Percentiles rank a stretch among this genome's conserved stretches.
Evolutionary conservation across 2,329 filamentous ascomycete genomes (phyloP).

Genomic region (Colletotrichum tropicicola): DNA sequence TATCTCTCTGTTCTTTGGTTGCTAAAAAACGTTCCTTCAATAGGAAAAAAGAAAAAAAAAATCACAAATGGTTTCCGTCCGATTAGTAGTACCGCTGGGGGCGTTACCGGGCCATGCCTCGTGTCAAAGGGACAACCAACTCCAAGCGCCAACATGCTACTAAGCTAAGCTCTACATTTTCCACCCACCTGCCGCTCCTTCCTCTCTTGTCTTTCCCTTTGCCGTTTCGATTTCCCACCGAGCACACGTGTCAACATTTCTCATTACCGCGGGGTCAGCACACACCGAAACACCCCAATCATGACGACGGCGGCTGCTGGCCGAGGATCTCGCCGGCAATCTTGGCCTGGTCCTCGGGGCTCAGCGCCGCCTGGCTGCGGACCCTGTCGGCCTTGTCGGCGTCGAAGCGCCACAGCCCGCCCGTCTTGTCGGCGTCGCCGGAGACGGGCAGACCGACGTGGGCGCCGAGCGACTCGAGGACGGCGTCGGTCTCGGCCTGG

Average conservation of each 20-base stretch:
- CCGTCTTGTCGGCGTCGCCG: conserved; percentile 68
- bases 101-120: too few relatives aligned
- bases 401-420: conserved; percentile 68
- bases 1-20: too few relatives aligned
- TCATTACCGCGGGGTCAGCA: not conserved
- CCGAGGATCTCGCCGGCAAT: conserved; percentile 50
- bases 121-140: not conserved
- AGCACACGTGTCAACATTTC: too few relatives aligned
- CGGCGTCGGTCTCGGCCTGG: conserved; percentile 50
- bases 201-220: not conserved
- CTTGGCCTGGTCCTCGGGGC: conserved; percentile 61
- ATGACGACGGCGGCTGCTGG: conserved; percentile 33
- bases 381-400: conserved; percentile 68
- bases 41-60: too few relatives aligned
- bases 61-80: too few relatives aligned
- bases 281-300: not conserved
- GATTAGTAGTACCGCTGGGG: too few relatives aligned
- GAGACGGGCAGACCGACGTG: conserved; percentile 56
- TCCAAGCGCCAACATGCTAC: conserved; percentile 20
- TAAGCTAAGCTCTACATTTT: conserved; percentile 13
- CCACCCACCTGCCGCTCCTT: not conserved
- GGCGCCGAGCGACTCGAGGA: conserved; percentile 55
- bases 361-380: conserved; percentile 59
- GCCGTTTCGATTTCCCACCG: not conserved
- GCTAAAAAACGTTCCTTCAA: too few relatives aligned